Conservation (phyloP, 1,139 yeast genomes). For the Meyerozyma guilliermondii region DNA sequence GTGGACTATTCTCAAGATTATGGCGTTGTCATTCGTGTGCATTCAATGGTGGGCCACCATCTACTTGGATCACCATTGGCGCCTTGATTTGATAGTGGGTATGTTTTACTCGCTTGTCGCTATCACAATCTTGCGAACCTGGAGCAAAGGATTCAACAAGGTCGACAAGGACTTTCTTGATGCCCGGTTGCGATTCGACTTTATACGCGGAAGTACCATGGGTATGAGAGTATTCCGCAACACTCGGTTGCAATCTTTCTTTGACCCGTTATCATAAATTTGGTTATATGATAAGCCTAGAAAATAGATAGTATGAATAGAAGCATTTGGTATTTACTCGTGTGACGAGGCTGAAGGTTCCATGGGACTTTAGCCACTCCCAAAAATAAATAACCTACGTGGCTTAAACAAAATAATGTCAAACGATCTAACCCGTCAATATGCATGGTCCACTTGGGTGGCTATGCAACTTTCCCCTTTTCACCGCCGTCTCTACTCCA, state of each 20-base stretch:
- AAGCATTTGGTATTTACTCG: no score
- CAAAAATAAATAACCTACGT: no score
- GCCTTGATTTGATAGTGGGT: conserved; percentile 55
- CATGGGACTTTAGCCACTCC: no score
- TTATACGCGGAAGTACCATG: conserved; percentile 34
- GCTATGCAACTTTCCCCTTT: no score
- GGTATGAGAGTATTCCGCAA: conserved; percentile 57
- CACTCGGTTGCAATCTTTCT: conserved; percentile 41
- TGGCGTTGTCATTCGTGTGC: conserved; percentile 34
- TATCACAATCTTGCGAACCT: conserved; percentile 29
- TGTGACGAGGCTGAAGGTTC: no score
- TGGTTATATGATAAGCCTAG: background rate
- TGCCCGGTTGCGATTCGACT: conserved; percentile 29
- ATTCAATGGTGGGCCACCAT: conserved; percentile 76
- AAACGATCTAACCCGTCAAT: no score
- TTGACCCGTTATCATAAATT: conserved; percentile 37
- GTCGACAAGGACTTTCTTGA: conserved; percentile 23
- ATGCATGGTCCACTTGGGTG: no score
- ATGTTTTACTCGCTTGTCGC: conserved; percentile 42
- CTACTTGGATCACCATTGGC: conserved; percentile 68
- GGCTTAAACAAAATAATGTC: no score
- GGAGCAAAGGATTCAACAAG: conserved; percentile 17
- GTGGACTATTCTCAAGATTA: conserved; percentile 30
- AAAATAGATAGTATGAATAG: no score
- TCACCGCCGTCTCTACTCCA: background rate